Conservation (phyloP, 73 alveolate species). For the Tetrahymena thermophila region DNA sequence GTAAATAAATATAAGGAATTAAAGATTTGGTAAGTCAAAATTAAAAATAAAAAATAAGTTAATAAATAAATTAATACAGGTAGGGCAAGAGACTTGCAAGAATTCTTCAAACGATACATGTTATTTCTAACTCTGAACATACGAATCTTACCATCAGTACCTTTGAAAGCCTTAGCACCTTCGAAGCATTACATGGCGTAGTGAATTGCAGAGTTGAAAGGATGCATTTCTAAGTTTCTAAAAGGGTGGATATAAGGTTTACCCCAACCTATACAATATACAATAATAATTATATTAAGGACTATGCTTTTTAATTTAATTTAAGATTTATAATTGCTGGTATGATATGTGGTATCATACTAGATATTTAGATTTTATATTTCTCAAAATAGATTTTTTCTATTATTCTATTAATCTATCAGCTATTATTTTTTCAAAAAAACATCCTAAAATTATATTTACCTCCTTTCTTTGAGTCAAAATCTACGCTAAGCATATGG, state of each 20-base stretch:
- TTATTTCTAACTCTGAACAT: slow-evolving; percentile 58
- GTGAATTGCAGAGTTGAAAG: slow-evolving; percentile 67
- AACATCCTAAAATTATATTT: background rate
- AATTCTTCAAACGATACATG: slow-evolving; percentile 55
- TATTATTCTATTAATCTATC: background rate
- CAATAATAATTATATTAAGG: background rate
- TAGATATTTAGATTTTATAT: no score
- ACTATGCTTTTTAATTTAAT: background rate
- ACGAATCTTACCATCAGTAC: slow-evolving; percentile 22
- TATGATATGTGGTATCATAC: background rate
- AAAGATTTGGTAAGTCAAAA: no score
- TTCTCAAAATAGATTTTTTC: background rate
- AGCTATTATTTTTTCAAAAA: background rate
- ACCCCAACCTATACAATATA: slow-evolving; percentile 44
- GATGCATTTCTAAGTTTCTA: slow-evolving; percentile 55
- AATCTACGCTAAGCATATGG: slow-evolving; percentile 61
- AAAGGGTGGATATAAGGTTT: slow-evolving; percentile 55
- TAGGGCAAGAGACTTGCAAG: slow-evolving; percentile 50
- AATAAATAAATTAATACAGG: slow-evolving; percentile 18
- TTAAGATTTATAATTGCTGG: no score
- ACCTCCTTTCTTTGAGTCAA: slow-evolving; percentile 46
- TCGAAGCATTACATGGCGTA: slow-evolving; percentile 72
- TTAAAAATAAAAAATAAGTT: background rate
- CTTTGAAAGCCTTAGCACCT: slow-evolving; percentile 66
- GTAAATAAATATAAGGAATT: no score